These are phyloP conservation scores for Boletus rubroflammeus DNA, from an alignment of 768 basidiomycete genomes.

Conservation along the genomic window DNA sequence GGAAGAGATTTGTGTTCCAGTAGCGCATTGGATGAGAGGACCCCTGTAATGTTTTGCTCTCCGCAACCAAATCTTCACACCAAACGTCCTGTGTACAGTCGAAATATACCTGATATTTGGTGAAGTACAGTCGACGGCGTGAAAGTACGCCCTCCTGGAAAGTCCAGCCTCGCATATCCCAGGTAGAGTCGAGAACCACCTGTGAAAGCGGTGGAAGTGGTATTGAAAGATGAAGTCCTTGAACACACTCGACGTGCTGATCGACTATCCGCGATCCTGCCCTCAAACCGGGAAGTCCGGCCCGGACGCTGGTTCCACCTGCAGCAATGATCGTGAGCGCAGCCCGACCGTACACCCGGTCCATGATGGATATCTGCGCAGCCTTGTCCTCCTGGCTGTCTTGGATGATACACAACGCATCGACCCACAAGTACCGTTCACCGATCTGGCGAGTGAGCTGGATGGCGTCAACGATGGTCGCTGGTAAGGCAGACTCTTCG, in stretches of 20 bases:
- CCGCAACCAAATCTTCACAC: constrained; percentile 23
- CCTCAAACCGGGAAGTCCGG: constrained; percentile 12
- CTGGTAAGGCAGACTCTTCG: not conserved
- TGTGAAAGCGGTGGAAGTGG: constrained; percentile 15
- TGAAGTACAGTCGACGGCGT: constrained; percentile 20
- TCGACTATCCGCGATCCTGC: constrained; percentile 7
- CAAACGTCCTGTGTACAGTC: constrained; percentile 19
- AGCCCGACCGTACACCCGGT: constrained; percentile 16
- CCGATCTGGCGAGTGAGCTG: constrained; percentile 13
- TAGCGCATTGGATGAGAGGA: constrained; percentile 8
- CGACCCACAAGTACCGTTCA: constrained; percentile 25
- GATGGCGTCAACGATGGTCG: constrained; percentile 22
- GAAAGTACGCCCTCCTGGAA: constrained; percentile 22
- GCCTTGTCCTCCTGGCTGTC: constrained; percentile 19
- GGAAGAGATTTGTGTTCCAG: not conserved
- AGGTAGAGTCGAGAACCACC: constrained; percentile 3
- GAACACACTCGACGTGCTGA: constrained; percentile 18
- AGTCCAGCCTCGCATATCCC: constrained; percentile 24
- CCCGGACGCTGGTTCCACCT: constrained; percentile 7
- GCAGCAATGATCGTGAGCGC: constrained; percentile 21
- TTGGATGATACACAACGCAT: constrained; percentile 24
- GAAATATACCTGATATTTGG: constrained; percentile 21
- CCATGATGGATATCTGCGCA: constrained; percentile 18
- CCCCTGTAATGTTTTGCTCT: constrained; percentile 2
- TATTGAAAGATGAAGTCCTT: constrained; percentile 21